Conservation (phyloP, 805 yeast genomes). For the Suhomyces sp. region DNA sequence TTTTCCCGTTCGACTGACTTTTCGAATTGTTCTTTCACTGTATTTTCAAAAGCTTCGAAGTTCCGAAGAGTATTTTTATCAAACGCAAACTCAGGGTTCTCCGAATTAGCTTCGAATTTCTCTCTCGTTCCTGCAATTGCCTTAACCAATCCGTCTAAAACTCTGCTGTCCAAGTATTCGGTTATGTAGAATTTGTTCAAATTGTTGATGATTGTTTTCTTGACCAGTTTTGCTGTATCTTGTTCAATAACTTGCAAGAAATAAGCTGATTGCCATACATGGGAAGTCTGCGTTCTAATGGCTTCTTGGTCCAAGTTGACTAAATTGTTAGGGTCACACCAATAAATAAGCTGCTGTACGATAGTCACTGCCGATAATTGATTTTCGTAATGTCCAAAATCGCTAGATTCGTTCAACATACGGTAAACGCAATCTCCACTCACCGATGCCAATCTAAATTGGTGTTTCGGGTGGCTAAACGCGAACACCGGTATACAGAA, state of each 20-base stretch:
- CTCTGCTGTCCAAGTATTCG: conserved; percentile 25
- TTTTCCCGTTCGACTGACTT: conserved; percentile 23
- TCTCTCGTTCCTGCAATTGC: conserved; percentile 33
- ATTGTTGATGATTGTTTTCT: conserved; percentile 51
- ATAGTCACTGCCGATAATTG: conserved; percentile 38
- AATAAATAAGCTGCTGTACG: conserved; percentile 68
- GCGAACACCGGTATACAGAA: conserved; percentile 89
- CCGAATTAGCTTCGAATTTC: conserved; percentile 19
- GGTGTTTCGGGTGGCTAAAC: conserved; percentile 71
- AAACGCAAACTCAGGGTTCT: conserved; percentile 28
- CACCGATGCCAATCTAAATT: conserved; percentile 57
- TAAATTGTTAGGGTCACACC: conserved; percentile 79
- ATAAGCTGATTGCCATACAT: conserved; percentile 54
- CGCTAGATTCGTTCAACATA: conserved; percentile 41
- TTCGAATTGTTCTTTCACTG: conserved; percentile 21
- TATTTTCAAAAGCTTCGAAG: conserved; percentile 28
- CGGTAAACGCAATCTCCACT: conserved; percentile 66
- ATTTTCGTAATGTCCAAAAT: conserved; percentile 32
- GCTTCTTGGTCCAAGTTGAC: conserved; percentile 48
- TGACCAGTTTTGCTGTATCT: conserved; percentile 49
- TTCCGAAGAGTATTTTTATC: conserved; percentile 30
- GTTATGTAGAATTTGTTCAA: conserved; percentile 45
- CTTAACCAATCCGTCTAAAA: conserved; percentile 30
- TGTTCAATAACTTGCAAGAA: conserved; percentile 50
- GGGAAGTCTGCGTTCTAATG: conserved; percentile 45